Base-by-base conservation (phyloP, 805 yeast species). In the Zygosaccharomyces lentus region DNA sequence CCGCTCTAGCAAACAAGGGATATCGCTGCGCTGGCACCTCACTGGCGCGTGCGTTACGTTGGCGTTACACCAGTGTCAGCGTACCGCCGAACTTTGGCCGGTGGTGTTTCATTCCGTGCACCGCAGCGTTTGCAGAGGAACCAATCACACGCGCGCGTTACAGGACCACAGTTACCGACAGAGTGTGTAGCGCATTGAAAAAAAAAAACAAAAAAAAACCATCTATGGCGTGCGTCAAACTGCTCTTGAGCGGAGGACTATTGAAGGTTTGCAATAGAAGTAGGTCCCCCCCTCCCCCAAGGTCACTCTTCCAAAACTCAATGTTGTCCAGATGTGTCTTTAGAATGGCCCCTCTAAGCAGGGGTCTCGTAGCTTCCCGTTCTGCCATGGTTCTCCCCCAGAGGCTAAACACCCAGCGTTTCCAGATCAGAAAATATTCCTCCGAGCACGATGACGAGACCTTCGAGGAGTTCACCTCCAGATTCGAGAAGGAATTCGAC, bases 401-500 rank as follows among this genome's bases (percentile, higher is more conserved):
- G 16, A 38, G 41, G 24, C 27, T 38, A 23, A 38, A 38, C 34
- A 27, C 41, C 4, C 41, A 38, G 16, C 41, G 41, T 27, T 38
- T 38, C 26, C 61, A 57, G 35, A 50, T 71, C 48, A 81, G 96
- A 80, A 75, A 75, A 61, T 89, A 86, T 77, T 84, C 95, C 45
- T 77, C 74, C 48, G 82, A 75, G 57, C 95, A 87, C 66, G 87
- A 83, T 56, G 96, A 87, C 68, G 97, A 89, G 75, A 81, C 96
- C 45, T 90, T 87, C 57, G 97, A 89, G 73, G 96, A 90, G 74
- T 89, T 88, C 77, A 87, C 96, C 45, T 77, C 64, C 53, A 82
- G 90, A 80, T 87, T 80, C 75, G 96, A 88, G 75, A 86, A 88
- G 73, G 97, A 93, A 69, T 93, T 93, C 64, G 97, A 93, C 59